phyloP scores from a whole-genome alignment of 2,329 filamentous ascomycete species.

The Cladosporium sp. region DNA sequence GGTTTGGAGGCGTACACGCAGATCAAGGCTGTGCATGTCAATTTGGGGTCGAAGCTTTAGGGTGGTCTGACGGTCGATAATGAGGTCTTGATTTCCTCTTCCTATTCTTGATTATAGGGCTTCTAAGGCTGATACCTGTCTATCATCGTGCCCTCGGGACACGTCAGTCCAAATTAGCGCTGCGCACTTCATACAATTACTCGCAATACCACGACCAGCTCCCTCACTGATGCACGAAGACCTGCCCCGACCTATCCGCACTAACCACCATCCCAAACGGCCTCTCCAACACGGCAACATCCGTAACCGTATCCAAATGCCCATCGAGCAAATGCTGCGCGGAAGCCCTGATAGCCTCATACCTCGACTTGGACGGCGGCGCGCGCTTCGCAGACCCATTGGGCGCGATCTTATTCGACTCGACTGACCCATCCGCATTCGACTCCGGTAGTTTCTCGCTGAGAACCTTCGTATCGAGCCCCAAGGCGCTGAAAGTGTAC shows the following conservation, averaged over 20 bases:
- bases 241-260: slow-evolving; percentile 79
- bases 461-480: slow-evolving; percentile 36
- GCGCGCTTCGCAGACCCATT: slow-evolving; percentile 32
- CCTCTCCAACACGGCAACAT: slow-evolving; percentile 79
- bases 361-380: slow-evolving; percentile 52
- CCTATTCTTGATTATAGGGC: too few relatives aligned
- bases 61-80: background rate
- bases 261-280: slow-evolving; percentile 92
- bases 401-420: slow-evolving; percentile 22
- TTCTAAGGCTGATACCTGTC: too few relatives aligned
- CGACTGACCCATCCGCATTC: slow-evolving; percentile 18
- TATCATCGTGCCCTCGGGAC: too few relatives aligned
- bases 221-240: slow-evolving; percentile 68
- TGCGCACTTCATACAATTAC: background rate
- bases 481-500: slow-evolving; percentile 49
- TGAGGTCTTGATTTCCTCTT: too few relatives aligned
- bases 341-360: slow-evolving; percentile 79
- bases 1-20: slow-evolving; percentile 57
- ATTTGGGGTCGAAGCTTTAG: slow-evolving; percentile 40
- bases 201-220: too few relatives aligned
- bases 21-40: slow-evolving; percentile 49
- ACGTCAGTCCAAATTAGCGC: too few relatives aligned
- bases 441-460: slow-evolving; percentile 28
- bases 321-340: slow-evolving; percentile 80
- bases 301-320: slow-evolving; percentile 80